Percentiles rank a stretch among this genome's conserved stretches.
These are phyloP conservation scores for Asterionellopsis glacialis DNA, from an alignment of 108 stramenopile genomes.

Conservation along the genomic window DNA sequence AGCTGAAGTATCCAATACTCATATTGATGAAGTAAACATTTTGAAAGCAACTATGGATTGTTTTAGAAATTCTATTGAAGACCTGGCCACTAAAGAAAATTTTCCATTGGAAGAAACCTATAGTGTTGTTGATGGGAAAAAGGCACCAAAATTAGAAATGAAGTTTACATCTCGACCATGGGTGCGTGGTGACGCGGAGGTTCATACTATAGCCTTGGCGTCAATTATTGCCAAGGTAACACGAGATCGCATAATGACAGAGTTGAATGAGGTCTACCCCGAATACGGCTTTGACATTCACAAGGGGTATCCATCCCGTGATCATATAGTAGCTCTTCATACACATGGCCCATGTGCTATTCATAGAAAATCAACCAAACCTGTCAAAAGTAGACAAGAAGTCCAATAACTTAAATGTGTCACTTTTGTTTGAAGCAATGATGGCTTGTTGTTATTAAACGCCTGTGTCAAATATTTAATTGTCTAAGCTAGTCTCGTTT, in stretches of 20 bases:
- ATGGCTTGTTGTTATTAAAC: too few species aligned
- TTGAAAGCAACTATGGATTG: constrained; percentile 46
- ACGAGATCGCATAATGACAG: constrained; percentile 36
- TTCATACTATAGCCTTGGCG: constrained; percentile 67
- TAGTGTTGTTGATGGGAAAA: constrained; percentile 71
- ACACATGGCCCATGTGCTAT: constrained; percentile 46
- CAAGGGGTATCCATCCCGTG: constrained; percentile 46
- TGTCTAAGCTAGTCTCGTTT: too few species aligned
- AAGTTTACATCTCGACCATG: constrained; percentile 58
- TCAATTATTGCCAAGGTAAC: constrained; percentile 65
- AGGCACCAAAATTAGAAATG: constrained; percentile 47
- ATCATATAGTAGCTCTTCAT: constrained; percentile 58
- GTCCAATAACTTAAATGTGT: too few species aligned
- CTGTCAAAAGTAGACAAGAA: constrained; percentile 50
- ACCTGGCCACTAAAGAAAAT: constrained; percentile 27
- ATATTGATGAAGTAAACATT: constrained; percentile 59
- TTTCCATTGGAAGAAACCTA: constrained; percentile 30
- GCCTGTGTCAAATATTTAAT: too few species aligned
- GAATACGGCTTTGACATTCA: constrained; percentile 56
- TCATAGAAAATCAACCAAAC: constrained; percentile 62
- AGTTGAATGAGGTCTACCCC: constrained; percentile 41
- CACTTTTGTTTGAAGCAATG: too few species aligned
- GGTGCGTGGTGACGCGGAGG: constrained; percentile 59
- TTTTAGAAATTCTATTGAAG: constrained; percentile 69
- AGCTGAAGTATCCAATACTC: constrained; percentile 27